Conservation (phyloP, 495 filamentous ascomycete genomes). For the Hypoxylon fuscum region DNA sequence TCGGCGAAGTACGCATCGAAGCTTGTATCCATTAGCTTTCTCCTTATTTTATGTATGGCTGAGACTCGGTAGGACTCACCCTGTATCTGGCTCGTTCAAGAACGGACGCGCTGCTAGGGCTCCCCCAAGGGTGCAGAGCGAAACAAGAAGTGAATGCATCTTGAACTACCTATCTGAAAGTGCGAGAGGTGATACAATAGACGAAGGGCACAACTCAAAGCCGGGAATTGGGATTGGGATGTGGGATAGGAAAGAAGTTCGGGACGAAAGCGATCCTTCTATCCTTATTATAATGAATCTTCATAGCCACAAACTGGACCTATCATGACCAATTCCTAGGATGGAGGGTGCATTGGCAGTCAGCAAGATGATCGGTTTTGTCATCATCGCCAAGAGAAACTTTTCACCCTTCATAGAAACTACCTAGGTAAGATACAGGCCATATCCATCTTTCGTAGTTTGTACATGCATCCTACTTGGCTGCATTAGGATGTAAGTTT, state of each 20-base stretch:
- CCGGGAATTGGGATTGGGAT: neutral
- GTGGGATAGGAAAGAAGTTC: neutral
- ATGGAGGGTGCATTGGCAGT: slow-evolving; percentile 19
- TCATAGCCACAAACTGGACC: neutral
- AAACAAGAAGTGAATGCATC: slow-evolving; percentile 22
- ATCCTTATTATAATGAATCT: slow-evolving; percentile 19
- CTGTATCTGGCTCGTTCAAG: slow-evolving; percentile 44
- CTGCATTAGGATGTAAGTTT: slow-evolving; percentile 8
- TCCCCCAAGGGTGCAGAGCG: slow-evolving; percentile 21
- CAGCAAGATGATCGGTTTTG: slow-evolving; percentile 1
- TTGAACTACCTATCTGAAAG: slow-evolving; percentile 2
- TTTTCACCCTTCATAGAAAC: too few relatives aligned
- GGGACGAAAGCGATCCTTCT: neutral
- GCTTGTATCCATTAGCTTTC: slow-evolving; percentile 20
- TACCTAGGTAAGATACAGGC: slow-evolving; percentile 3
- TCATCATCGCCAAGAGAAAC: slow-evolving; percentile 27
- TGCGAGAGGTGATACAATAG: neutral
- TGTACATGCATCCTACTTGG: slow-evolving; percentile 6
- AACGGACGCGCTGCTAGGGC: slow-evolving; percentile 40
- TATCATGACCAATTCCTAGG: slow-evolving; percentile 1
- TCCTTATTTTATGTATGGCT: neutral
- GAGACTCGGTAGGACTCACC: slow-evolving; percentile 16
- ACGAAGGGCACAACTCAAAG: neutral
- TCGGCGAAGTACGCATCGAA: slow-evolving; percentile 34
- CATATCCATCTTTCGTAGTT: slow-evolving; percentile 12